phyloP scores from a whole-genome alignment of 2,329 filamentous ascomycete species.

The Teratosphaeria zuluensis region DNA sequence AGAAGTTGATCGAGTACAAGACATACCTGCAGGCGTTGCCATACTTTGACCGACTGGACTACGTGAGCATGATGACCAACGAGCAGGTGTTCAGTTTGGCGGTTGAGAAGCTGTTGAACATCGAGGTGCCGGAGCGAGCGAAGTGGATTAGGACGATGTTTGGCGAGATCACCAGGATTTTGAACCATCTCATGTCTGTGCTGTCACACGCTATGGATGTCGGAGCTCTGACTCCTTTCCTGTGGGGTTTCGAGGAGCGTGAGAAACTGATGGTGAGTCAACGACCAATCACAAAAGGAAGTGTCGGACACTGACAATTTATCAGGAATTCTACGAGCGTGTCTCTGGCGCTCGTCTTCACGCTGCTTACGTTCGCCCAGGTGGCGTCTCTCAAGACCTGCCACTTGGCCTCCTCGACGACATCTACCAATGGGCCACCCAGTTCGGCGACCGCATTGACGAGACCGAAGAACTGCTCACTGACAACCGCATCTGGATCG shows the following conservation, averaged over 20 bases:
- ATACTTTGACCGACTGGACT: slow-evolving; percentile 98
- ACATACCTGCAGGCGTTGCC: slow-evolving; percentile 96
- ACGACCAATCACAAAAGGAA: neutral
- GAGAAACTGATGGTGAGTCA: slow-evolving; percentile 92
- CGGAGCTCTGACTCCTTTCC: slow-evolving; percentile 90
- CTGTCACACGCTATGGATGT: slow-evolving; percentile 98
- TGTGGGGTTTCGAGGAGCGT: slow-evolving; percentile 99
- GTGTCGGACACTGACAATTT: slow-evolving; percentile 5
- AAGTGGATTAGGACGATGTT: slow-evolving; percentile 97
- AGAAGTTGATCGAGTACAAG: slow-evolving; percentile 99
- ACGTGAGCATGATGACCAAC: slow-evolving; percentile 99
- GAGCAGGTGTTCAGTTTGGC: slow-evolving; percentile 95
- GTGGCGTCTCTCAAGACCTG: slow-evolving; percentile 92
- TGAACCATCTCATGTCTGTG: slow-evolving; percentile 98
- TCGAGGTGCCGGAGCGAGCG: slow-evolving; percentile 88
- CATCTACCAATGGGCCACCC: slow-evolving; percentile 99
- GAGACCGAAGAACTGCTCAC: slow-evolving; percentile 98
- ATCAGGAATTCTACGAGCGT: slow-evolving; percentile 97
- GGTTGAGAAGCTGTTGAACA: slow-evolving; percentile 94
- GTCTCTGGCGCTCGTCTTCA: slow-evolving; percentile 96
- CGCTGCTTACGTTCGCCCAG: slow-evolving; percentile 91
- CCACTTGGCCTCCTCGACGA: slow-evolving; percentile 91
- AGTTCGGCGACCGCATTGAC: slow-evolving; percentile 96
- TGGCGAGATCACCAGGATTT: slow-evolving; percentile 81
- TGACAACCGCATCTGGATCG: slow-evolving; percentile 98